Evolutionary conservation across 2,329 filamentous ascomycete species (phyloP).

Genomic region (Diaporthe ampelina): DNA sequence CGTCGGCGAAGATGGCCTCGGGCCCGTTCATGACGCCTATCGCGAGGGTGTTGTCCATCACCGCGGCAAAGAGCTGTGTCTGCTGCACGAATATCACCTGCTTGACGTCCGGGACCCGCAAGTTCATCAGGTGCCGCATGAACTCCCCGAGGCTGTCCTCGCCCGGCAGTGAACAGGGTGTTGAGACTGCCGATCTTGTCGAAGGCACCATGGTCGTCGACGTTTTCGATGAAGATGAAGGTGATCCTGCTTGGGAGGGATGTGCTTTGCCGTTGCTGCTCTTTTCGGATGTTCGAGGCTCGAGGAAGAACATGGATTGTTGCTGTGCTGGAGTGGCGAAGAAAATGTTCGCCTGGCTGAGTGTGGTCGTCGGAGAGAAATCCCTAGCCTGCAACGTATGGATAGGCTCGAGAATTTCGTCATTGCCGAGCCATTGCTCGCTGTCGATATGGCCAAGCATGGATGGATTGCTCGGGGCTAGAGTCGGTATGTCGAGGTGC

Average conservation of each 20-base stretch:
- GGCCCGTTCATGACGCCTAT: slow-evolving; percentile 48
- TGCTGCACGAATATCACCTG: slow-evolving; percentile 42
- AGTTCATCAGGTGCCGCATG: neutral
- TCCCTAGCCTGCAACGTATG: neutral
- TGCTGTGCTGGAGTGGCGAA: neutral
- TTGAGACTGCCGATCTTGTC: neutral
- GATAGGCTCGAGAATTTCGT: neutral
- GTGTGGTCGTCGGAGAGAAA: neutral
- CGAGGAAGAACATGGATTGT: neutral
- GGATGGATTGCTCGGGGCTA: neutral
- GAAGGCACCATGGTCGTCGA: neutral
- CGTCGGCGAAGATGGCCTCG: slow-evolving; percentile 46
- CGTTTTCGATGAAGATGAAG: neutral
- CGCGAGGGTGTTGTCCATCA: slow-evolving; percentile 55
- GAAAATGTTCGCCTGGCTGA: neutral
- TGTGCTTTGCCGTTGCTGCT: neutral
- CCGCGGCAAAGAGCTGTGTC: slow-evolving; percentile 50
- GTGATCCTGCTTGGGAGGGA: neutral
- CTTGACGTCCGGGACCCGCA: slow-evolving; percentile 27
- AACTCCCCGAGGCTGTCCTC: slow-evolving; percentile 29
- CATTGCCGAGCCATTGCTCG: neutral
- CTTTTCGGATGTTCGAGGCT: neutral
- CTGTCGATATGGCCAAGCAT: neutral
- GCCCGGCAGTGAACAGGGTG: neutral
- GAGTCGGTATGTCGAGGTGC: neutral